phyloP scores from a whole-genome alignment of 1,284 basidiomycete species.

The Sphagnurus paluster region DNA sequence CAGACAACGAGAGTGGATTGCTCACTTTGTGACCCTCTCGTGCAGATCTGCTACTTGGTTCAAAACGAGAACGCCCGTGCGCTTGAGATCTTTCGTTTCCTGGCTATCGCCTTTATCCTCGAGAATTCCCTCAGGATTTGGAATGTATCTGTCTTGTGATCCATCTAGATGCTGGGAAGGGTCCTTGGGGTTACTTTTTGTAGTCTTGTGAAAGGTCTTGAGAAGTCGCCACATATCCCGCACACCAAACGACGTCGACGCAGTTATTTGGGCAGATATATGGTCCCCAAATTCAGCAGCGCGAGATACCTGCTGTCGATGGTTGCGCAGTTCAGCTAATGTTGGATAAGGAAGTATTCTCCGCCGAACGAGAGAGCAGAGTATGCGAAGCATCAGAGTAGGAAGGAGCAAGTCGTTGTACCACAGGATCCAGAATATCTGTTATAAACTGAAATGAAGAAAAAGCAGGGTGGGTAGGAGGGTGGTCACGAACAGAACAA shows the following conservation, averaged over 20 bases:
- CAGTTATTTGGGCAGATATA: constrained; percentile 45
- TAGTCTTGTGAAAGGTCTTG: constrained; percentile 36
- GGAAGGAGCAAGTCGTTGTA: constrained; percentile 56
- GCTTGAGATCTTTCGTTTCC: constrained; percentile 45
- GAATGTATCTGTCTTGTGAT: constrained; percentile 9
- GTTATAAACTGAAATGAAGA: constrained; percentile 9
- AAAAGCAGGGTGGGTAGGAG: neutral
- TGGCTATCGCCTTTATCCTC: constrained; percentile 34
- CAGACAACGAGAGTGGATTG: constrained; percentile 11
- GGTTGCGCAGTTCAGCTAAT: constrained; percentile 49
- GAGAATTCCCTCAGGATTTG: constrained; percentile 25
- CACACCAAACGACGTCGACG: constrained; percentile 44
- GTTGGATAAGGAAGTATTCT: constrained; percentile 57
- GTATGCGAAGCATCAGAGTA: constrained; percentile 45
- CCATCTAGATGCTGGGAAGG: constrained; percentile 24
- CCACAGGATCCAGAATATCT: constrained; percentile 70
- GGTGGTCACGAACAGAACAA: constrained; percentile 47
- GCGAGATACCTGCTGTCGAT: constrained; percentile 44
- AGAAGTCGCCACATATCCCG: constrained; percentile 56
- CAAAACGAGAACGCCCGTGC: constrained; percentile 39
- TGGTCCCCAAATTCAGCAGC: constrained; percentile 55
- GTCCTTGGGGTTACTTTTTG: constrained; percentile 27
- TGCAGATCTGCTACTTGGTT: constrained; percentile 59
- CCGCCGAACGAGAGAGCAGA: constrained; percentile 49
- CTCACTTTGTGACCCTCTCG: constrained; percentile 69